Conservation (phyloP, 179 eudicot species). For the Drosera spatulata region DNA sequence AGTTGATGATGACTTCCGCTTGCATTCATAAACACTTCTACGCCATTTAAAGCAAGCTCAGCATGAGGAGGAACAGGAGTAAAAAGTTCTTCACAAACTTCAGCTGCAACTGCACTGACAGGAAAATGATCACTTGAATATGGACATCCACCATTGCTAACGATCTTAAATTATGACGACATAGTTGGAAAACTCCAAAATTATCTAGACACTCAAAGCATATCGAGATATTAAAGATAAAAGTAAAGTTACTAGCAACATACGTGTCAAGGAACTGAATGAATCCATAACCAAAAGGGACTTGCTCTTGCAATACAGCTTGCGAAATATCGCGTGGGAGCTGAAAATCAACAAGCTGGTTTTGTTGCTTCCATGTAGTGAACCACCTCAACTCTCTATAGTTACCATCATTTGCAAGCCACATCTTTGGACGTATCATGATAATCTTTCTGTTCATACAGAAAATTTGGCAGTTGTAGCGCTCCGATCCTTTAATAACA, state of each 20-base stretch:
- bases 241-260: slow-evolving; percentile 9
- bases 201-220: not conserved
- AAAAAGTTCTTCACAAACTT: slow-evolving; percentile 90
- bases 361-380: slow-evolving; percentile 85
- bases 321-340: slow-evolving; percentile 62
- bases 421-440: slow-evolving; percentile 93
- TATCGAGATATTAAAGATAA: not conserved
- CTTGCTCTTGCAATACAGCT: slow-evolving; percentile 50
- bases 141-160: not conserved
- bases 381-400: slow-evolving; percentile 95
- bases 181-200: not conserved
- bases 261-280: slow-evolving; percentile 87
- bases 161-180: not conserved
- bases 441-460: slow-evolving; percentile 78
- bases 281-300: slow-evolving; percentile 88
- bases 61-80: slow-evolving; percentile 76
- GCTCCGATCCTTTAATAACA: slow-evolving; percentile 61
- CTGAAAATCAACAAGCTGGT: slow-evolving; percentile 58
- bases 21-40: slow-evolving; percentile 95
- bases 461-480: slow-evolving; percentile 88
- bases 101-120: slow-evolving; percentile 90
- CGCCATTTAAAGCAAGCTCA: slow-evolving; percentile 93
- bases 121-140: slow-evolving; percentile 10
- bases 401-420: slow-evolving; percentile 96
- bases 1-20: slow-evolving; percentile 99